Conservation (phyloP, 2,329 filamentous ascomycete species). For the Xylariomycetidae sp. region DNA sequence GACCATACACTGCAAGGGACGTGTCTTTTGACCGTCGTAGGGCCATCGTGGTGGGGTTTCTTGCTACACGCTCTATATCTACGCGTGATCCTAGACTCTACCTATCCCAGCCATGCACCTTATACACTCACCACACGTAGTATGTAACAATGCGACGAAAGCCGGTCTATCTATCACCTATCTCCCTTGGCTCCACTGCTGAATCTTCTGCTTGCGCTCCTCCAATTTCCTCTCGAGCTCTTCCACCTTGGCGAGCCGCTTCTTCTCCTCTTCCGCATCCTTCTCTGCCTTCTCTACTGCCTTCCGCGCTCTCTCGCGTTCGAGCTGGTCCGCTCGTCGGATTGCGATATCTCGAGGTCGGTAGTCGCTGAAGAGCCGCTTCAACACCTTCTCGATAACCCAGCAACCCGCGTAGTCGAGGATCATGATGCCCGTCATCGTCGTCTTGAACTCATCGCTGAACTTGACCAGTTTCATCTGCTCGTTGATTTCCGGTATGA, state of each 20-base stretch:
- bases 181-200: constrained; percentile 38
- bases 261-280: constrained; percentile 46
- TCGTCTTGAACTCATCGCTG: constrained; percentile 78
- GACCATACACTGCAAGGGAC: too few relatives aligned
- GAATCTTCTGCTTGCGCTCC: constrained; percentile 42
- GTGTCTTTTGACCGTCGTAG: too few relatives aligned
- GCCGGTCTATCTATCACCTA: too few relatives aligned
- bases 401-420: constrained; percentile 84
- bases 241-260: constrained; percentile 47
- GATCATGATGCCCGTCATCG: constrained; percentile 78
- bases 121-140: background rate
- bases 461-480: constrained; percentile 91
- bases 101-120: too few relatives aligned
- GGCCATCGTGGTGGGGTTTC: too few relatives aligned
- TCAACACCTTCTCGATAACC: constrained; percentile 79
- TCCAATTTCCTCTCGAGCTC: constrained; percentile 55
- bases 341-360: constrained; percentile 89
- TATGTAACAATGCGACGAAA: too few relatives aligned
- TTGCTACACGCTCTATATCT: too few relatives aligned
- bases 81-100: too few relatives aligned
- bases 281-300: constrained; percentile 46
- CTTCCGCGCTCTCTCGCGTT: constrained; percentile 66
- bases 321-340: constrained; percentile 78
- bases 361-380: constrained; percentile 83
- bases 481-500: constrained; percentile 91